phyloP scores from a whole-genome alignment of 371 early-diverging fungal genomes.

The Smittium culicis region DNA sequence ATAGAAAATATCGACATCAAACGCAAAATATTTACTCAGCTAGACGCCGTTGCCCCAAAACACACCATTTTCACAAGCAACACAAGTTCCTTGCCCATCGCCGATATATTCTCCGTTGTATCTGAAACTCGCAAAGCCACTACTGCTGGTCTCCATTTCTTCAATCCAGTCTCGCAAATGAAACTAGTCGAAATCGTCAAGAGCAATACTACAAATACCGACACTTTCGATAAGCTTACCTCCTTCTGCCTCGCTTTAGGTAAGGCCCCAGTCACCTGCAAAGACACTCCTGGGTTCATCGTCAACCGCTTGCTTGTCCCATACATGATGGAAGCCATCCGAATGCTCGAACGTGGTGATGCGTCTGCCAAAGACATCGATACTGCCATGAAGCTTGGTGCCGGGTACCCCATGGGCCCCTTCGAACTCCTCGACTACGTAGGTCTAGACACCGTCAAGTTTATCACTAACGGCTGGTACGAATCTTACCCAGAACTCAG shows the following conservation, averaged over 20 bases:
- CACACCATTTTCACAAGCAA: constrained; percentile 75
- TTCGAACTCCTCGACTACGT: constrained; percentile 89
- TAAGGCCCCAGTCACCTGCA: constrained; percentile 84
- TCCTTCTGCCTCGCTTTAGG: constrained; percentile 54
- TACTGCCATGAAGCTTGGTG: constrained; percentile 93
- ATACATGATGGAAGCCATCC: constrained; percentile 86
- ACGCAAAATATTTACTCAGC: constrained; percentile 52
- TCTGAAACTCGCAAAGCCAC: constrained; percentile 36
- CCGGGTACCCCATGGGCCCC: constrained; percentile 97
- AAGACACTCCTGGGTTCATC: constrained; percentile 95
- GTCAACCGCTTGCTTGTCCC: constrained; percentile 93
- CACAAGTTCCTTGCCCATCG: constrained; percentile 80
- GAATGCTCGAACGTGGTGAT: constrained; percentile 80
- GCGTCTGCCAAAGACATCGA: constrained; percentile 81
- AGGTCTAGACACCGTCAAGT: constrained; percentile 89
- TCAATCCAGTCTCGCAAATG: constrained; percentile 96
- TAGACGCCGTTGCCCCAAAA: constrained; percentile 58
- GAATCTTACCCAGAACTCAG: constrained; percentile 48
- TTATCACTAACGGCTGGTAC: constrained; percentile 82
- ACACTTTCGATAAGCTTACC: constrained; percentile 43
- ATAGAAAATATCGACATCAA: constrained; percentile 84
- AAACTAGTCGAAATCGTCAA: constrained; percentile 89
- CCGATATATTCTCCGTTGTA: constrained; percentile 58
- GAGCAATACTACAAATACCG: constrained; percentile 44
- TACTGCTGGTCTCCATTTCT: constrained; percentile 88